A percentile compares a stretch with the other conserved stretches of the same genome.
phyloP scores from a whole-genome alignment of 2,329 filamentous ascomycete species.

The Microsporum audouinii region DNA sequence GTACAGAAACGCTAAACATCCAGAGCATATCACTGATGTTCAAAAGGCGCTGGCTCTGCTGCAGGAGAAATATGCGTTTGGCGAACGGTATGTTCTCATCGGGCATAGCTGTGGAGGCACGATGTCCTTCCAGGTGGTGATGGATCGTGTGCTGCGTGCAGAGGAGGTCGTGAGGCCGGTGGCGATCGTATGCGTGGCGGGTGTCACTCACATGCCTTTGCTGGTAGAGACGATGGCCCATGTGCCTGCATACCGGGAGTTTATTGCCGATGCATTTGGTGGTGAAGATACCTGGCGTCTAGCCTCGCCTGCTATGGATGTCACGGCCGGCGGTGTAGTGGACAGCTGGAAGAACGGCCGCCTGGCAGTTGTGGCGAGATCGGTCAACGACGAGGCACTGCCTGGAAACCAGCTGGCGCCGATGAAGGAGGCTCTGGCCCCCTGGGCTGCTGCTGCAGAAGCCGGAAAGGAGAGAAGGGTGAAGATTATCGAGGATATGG shows the following conservation, averaged over 20 bases:
- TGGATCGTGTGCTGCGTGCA: conserved; percentile 20
- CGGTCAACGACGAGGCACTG: conserved; percentile 32
- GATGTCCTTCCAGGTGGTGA: conserved; percentile 35
- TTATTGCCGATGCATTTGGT: conserved; percentile 35
- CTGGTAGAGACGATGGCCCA: conserved; percentile 26
- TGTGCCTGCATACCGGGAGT: conserved; percentile 28
- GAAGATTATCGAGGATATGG: conserved; percentile 28
- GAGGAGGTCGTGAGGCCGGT: conserved; percentile 19
- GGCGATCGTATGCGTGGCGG: conserved; percentile 33
- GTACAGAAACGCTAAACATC: conserved; percentile 31
- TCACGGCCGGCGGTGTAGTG: conserved; percentile 19
- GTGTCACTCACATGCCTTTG: conserved; percentile 34
- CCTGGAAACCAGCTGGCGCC: conserved; percentile 27
- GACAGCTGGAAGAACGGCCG: conserved; percentile 27
- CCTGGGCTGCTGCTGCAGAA: conserved; percentile 34
- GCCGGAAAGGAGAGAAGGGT: conserved; percentile 33
- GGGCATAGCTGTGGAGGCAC: conserved; percentile 40
- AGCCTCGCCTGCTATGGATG: conserved; percentile 29
- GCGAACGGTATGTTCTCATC: conserved; percentile 32
- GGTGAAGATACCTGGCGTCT: conserved; percentile 29
- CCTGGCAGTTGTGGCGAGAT: conserved; percentile 32
- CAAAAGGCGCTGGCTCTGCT: conserved; percentile 30
- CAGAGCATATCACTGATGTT: conserved; percentile 37
- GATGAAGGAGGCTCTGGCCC: conserved; percentile 42
- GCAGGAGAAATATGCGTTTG: conserved; percentile 31